phyloP scores from a whole-genome alignment of 768 basidiomycete species.

The Galerina marginata region DNA sequence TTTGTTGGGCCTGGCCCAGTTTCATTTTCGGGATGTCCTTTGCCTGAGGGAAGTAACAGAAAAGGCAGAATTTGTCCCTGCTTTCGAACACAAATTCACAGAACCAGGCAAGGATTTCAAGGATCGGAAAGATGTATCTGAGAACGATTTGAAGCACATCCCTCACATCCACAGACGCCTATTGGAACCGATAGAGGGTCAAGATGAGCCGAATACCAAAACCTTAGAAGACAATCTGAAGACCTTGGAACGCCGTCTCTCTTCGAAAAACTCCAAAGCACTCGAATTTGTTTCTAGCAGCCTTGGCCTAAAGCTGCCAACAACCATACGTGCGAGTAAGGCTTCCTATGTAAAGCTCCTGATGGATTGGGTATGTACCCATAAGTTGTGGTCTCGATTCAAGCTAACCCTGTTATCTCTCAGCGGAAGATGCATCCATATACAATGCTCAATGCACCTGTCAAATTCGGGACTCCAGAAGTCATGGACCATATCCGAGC shows the following conservation, averaged over 20 bases:
- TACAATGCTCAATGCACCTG: background rate
- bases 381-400: background rate
- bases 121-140: background rate
- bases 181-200: background rate
- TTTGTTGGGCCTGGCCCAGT: constrained; percentile 20
- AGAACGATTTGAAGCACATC: background rate
- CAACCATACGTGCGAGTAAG: background rate
- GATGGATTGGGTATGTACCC: background rate
- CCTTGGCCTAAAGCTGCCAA: background rate
- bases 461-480: constrained; percentile 2
- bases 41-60: constrained; percentile 6
- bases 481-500: constrained; percentile 22
- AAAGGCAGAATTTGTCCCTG: background rate
- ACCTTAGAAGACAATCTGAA: background rate
- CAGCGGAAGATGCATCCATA: background rate
- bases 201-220: background rate
- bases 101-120: background rate
- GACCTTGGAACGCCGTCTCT: background rate
- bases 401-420: background rate
- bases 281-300: background rate
- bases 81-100: background rate
- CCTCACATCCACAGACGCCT: background rate
- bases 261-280: background rate
- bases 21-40: constrained; percentile 28
- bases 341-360: background rate